A percentile compares a stretch with the other conserved stretches of the same genome.
Conservation (phyloP, 768 basidiomycete species). For the Trametes meyenii region DNA sequence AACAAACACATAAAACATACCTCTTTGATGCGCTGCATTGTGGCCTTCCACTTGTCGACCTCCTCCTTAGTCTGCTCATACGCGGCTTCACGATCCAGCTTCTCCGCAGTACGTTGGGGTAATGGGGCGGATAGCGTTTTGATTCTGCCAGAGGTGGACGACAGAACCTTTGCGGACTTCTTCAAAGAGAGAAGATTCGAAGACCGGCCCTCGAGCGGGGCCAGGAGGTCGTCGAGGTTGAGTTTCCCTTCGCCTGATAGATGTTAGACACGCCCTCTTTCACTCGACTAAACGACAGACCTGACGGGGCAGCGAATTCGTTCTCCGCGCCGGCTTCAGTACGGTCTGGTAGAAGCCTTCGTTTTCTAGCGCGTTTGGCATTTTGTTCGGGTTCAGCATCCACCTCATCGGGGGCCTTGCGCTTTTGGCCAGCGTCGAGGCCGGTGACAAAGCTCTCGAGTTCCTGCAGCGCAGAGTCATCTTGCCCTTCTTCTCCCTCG, state of each 20-base stretch:
- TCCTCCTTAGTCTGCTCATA: constrained; percentile 93
- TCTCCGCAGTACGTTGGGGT: constrained; percentile 84
- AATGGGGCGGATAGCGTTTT: constrained; percentile 80
- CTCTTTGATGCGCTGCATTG: constrained; percentile 91
- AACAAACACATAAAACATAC: constrained; percentile 39
- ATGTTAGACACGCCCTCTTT: not conserved
- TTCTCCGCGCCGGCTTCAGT: constrained; percentile 81
- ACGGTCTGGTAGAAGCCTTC: constrained; percentile 67
- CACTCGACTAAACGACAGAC: constrained; percentile 35
- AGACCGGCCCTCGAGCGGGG: constrained; percentile 66
- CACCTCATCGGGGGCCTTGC: constrained; percentile 60
- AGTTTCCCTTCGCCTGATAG: constrained; percentile 54
- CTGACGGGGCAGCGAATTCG: constrained; percentile 68
- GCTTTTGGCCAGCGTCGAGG: constrained; percentile 69
- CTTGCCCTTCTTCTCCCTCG: constrained; percentile 43
- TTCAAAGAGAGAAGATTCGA: constrained; percentile 64
- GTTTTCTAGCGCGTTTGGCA: constrained; percentile 45
- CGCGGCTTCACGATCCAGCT: constrained; percentile 89
- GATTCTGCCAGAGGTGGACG: constrained; percentile 53
- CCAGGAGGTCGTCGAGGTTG: constrained; percentile 73
- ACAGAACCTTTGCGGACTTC: constrained; percentile 67
- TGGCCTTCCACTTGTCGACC: constrained; percentile 90
- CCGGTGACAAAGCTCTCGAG: constrained; percentile 73
- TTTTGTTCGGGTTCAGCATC: constrained; percentile 32
- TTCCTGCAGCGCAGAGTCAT: constrained; percentile 63